Evolutionary conservation across 257 asterid species (phyloP).

Genomic region (Forsythia viridissima): DNA sequence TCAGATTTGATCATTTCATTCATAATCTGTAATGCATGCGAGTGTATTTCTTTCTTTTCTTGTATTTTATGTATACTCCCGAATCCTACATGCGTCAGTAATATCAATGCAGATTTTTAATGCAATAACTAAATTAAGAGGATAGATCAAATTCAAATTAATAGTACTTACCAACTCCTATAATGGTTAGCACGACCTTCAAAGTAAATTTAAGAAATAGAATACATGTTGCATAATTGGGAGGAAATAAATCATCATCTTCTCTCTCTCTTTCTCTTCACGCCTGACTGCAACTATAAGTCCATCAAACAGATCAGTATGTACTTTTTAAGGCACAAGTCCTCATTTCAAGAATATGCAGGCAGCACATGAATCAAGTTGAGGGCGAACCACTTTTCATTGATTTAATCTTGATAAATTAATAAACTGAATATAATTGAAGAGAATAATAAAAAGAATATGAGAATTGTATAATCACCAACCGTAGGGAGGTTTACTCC

Average conservation of each 20-base stretch:
- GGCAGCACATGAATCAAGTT: too few relatives aligned
- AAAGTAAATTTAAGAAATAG: background rate
- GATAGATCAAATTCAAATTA: background rate
- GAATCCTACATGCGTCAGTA: conserved; percentile 31
- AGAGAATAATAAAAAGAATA: too few relatives aligned
- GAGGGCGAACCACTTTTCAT: too few relatives aligned
- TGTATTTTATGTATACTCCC: conserved; percentile 30
- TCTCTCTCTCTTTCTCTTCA: too few relatives aligned
- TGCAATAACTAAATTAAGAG: background rate
- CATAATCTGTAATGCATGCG: conserved; percentile 35
- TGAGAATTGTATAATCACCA: too few relatives aligned
- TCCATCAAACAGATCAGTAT: background rate
- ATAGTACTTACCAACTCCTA: background rate
- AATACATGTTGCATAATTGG: background rate
- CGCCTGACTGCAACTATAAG: too few relatives aligned
- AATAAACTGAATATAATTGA: too few relatives aligned
- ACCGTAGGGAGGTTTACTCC: too few relatives aligned
- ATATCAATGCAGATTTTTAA: too few relatives aligned
- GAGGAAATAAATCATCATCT: too few relatives aligned
- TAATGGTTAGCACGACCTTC: background rate
- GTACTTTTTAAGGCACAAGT: background rate
- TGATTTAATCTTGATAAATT: too few relatives aligned
- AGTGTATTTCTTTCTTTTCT: conserved; percentile 29
- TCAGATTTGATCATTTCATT: conserved; percentile 24
- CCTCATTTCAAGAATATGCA: too few relatives aligned